Base-by-base conservation (phyloP, 2,329 filamentous ascomycete species). In the Pezicula rhizophila region DNA sequence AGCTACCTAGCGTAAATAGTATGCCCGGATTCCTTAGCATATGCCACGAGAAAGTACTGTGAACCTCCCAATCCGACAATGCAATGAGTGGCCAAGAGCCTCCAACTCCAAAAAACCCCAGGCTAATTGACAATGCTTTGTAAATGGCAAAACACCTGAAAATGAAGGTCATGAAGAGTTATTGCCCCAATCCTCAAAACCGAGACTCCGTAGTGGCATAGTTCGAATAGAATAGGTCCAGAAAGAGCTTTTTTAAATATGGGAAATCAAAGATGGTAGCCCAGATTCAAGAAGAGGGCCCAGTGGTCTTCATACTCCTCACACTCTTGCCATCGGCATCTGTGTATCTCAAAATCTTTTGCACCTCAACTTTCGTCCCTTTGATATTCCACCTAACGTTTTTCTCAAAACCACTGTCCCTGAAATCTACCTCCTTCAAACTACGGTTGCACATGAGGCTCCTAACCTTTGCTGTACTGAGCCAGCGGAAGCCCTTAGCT, bases 371-470 rank as follows among this genome's bases (percentile, higher is more conserved):
- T 33, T 42, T 42, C 8, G 18, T 50, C 18, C 53, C 58, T 46
- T 50, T 46, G 3, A 57, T 37, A 8, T 55, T 51, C 57, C 58
- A 60, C 20, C 35, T 46, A 33, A 48, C 43, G 31, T 34, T 41
- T 45, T 42, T 52, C 44, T 48, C 26, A 52, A 58, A 54, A 2
- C 53, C 55, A 43, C 51, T 50, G 34, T 49, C 52, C 33, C 51
- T 52, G 23, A 58, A 60, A 48, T 59, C 53, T 1, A 58, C 48
- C 5, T 49, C 28, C 23, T 25, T 47, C 34, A 57, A 47, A 8
- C 18, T 44, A 17, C 23, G 41, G 12, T 42, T 34, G 11, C 45
- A 46, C 23, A 54, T 41, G 12, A 57, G 31, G 1, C 39, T 38
- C 5, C 28, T 38, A 4, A 46, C 44, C 11, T 52, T 47, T 5